A percentile compares a stretch with the other conserved stretches of the same genome.
Conservation (phyloP, 2,329 filamentous ascomycete genomes). For the Colletotrichum cuscutae region DNA sequence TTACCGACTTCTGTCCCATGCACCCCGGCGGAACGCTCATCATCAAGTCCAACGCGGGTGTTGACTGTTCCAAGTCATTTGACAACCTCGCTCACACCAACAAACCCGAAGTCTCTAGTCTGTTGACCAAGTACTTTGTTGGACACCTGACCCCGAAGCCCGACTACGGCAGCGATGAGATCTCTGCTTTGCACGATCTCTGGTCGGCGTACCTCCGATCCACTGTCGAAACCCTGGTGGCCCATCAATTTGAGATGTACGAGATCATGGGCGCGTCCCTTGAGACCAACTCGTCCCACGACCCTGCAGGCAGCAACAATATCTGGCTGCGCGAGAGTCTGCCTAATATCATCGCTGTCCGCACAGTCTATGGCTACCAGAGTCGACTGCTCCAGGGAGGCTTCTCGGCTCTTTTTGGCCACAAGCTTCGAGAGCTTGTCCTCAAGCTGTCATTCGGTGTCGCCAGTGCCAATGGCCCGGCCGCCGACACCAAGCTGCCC, state of each 20-base stretch:
- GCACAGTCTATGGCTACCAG: slow-evolving; percentile 64
- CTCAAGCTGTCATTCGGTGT: slow-evolving; percentile 63
- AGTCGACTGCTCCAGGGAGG: slow-evolving; percentile 61
- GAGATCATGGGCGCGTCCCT: slow-evolving; percentile 56
- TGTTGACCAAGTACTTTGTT: slow-evolving; percentile 65
- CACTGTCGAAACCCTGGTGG: slow-evolving; percentile 61
- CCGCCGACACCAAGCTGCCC: slow-evolving; percentile 51
- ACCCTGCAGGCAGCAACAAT: slow-evolving; percentile 39
- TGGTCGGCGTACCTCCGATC: slow-evolving; percentile 61
- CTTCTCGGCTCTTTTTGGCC: slow-evolving; percentile 60
- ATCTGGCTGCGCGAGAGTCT: slow-evolving; percentile 58
- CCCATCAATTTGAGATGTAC: slow-evolving; percentile 64
- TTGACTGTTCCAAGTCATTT: slow-evolving; percentile 63
- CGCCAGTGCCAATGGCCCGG: slow-evolving; percentile 50
- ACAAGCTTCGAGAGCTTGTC: slow-evolving; percentile 63
- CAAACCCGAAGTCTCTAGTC: slow-evolving; percentile 63
- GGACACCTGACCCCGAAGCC: slow-evolving; percentile 62
- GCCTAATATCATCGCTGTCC: slow-evolving; percentile 60
- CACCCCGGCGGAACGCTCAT: slow-evolving; percentile 64
- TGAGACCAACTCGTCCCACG: slow-evolving; percentile 15
- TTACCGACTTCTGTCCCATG: slow-evolving; percentile 64
- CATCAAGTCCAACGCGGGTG: slow-evolving; percentile 64
- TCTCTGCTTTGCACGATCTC: slow-evolving; percentile 58
- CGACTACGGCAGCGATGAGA: slow-evolving; percentile 54
- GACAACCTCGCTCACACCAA: slow-evolving; percentile 65